Base-by-base conservation (phyloP, 352 stramenopile species). In the Phytophthora sansomeana region DNA sequence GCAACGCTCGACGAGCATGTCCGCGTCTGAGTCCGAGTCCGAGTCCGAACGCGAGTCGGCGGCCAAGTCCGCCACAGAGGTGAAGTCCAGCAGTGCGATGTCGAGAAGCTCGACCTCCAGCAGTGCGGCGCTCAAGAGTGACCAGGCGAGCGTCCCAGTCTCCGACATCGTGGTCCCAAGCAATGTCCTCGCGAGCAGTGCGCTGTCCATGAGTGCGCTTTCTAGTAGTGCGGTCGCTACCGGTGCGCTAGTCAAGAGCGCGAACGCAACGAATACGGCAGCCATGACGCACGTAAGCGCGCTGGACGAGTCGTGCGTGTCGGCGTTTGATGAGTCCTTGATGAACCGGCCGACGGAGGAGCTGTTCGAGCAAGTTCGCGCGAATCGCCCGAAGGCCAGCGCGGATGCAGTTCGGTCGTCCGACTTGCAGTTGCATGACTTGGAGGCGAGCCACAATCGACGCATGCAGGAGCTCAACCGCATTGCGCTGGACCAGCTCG, bases 401-500 rank as follows among this genome's bases (percentile, higher is more conserved):
- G 35, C 24, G 2, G 64, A 61, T 38, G 62, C 63, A 2, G 47
- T 50, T 14, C 68, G 59, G n/a, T 83, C 74, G 14, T 78, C 74
- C 0, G 62, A 69, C 32, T 63, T 65, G 47, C 81, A 41, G 35
- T 17, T 85, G 77, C 57, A 68, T 24, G 64, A 81, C 57, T 67
- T 85, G 13, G 72, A 85, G 61, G 67, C 60, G n/a, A 80, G 67
- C 33, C 80, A 89, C 54, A 55, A 70, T 24, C 73, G 74, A 30
- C 78, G 80, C 14, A 89, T 89, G 80, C 75, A 75, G n/a, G 76
- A 87, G 52, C 58, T 87, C n/a, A 83, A 83, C 32, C 71, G 52
- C 11, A 84, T 88, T 29, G 80, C 80, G 44, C 29, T 83, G 36
- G 80, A 83, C 35, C 66, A 81, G 56, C 64, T 78, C 6, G 79